Evolutionary conservation across 495 filamentous ascomycete species (phyloP).

Genomic region (Thermothielavioides terrestris): DNA sequence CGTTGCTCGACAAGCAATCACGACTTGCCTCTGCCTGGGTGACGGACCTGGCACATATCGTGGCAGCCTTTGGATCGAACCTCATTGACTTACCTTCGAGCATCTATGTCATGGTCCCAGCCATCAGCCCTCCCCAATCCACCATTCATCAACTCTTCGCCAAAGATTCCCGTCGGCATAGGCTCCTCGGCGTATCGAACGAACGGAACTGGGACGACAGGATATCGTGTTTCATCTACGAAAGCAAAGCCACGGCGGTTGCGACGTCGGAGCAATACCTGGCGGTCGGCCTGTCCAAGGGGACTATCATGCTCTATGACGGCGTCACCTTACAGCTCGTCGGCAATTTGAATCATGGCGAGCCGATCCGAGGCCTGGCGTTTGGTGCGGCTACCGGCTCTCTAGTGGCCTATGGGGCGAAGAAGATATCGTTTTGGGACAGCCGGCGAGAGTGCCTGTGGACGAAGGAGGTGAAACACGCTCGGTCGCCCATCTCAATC

Average conservation of each 20-base stretch:
- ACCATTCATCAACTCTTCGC: conserved; percentile 14
- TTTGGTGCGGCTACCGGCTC: conserved; percentile 5
- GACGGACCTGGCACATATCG: conserved; percentile 12
- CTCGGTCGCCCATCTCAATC: too few relatives aligned
- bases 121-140: conserved; percentile 13
- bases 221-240: conserved; percentile 8
- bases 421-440: conserved; percentile 13
- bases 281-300: conserved; percentile 12
- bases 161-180: conserved; percentile 10
- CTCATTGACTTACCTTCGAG: conserved; percentile 10
- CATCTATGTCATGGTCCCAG: conserved; percentile 14
- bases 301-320: conserved; percentile 12
- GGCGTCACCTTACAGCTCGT: conserved; percentile 14
- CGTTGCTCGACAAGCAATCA: conserved; percentile 12
- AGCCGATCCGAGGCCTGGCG: conserved; percentile 10
- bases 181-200: conserved; percentile 12
- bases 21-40: conserved; percentile 3
- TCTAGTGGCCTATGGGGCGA: conserved; percentile 10
- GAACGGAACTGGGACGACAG: conserved; percentile 21
- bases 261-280: conserved; percentile 12
- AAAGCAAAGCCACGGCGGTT: conserved; percentile 10
- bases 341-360: conserved; percentile 11
- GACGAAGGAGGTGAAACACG: too few relatives aligned
- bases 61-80: conserved; percentile 15
- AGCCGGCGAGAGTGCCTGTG: conserved; percentile 10